These are phyloP conservation scores for cucumber (Cucumis sativus) DNA, from an alignment of 306 rosid species.

Conservation along the genomic window Cucumber_9930_V3 NC_026659.2:9626001-9626500, in stretches of 20 bases:
- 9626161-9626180: background rate
- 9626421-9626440: no score
- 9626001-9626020: slow-evolving; percentile 21
- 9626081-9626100: slow-evolving; percentile 68
- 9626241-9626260: background rate
- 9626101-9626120: background rate
- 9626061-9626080: slow-evolving; percentile 42
- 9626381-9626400: no score
- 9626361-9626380: no score
- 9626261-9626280: no score
- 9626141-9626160: background rate
- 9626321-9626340: no score
- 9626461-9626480: no score
- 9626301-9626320: no score
- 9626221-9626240: background rate
- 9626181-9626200: background rate
- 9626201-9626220: background rate
- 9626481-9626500: no score
- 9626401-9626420: no score
- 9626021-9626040: slow-evolving; percentile 50
- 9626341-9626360: no score
- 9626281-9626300: no score
- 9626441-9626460: no score
- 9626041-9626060: slow-evolving; percentile 36
- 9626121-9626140: background rate